These are phyloP conservation scores for Hymenoscyphus occultus DNA, from an alignment of 2,329 filamentous ascomycete species.

Conservation along the genomic window DNA sequence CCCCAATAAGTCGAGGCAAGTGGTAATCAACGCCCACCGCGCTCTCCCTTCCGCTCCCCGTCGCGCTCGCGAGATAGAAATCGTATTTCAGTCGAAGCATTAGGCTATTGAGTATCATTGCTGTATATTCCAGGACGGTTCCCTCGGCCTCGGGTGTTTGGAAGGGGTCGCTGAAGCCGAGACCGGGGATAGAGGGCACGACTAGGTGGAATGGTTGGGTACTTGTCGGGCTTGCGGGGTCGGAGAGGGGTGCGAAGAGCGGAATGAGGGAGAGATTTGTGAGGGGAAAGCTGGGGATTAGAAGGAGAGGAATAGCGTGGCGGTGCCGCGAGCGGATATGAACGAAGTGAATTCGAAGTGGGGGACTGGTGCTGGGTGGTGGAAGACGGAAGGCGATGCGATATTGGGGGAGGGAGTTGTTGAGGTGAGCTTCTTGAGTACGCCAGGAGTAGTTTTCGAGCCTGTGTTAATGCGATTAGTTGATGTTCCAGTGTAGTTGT, in stretches of 20 bases:
- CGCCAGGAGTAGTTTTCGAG: conserved; percentile 66
- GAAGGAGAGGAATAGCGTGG: conserved; percentile 59
- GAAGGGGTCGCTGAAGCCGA: conserved; percentile 65
- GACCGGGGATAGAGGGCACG: conserved; percentile 61
- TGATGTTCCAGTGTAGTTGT: neutral
- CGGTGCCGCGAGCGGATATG: conserved; percentile 53
- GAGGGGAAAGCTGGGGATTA: conserved; percentile 64
- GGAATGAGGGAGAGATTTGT: conserved; percentile 59
- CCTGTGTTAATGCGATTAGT: conserved; percentile 42
- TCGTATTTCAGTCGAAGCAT: conserved; percentile 60
- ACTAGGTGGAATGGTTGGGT: conserved; percentile 62
- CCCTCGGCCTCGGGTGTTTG: conserved; percentile 26
- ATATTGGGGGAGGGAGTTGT: conserved; percentile 60
- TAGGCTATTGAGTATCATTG: conserved; percentile 53
- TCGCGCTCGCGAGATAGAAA: conserved; percentile 55
- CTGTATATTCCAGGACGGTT: conserved; percentile 48
- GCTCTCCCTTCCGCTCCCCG: conserved; percentile 46
- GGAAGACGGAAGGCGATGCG: conserved; percentile 51
- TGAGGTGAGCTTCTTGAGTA: conserved; percentile 55
- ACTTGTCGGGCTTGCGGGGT: conserved; percentile 46
- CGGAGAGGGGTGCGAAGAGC: conserved; percentile 52
- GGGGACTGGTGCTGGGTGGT: conserved; percentile 22
- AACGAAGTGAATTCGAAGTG: conserved; percentile 61
- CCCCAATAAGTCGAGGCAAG: conserved; percentile 48
- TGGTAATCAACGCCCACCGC: conserved; percentile 52